Percentiles rank a stretch among this genome's conserved stretches.
Evolutionary conservation across 1,139 yeast species (phyloP).

Genomic region (Diutina catenulata): DNA sequence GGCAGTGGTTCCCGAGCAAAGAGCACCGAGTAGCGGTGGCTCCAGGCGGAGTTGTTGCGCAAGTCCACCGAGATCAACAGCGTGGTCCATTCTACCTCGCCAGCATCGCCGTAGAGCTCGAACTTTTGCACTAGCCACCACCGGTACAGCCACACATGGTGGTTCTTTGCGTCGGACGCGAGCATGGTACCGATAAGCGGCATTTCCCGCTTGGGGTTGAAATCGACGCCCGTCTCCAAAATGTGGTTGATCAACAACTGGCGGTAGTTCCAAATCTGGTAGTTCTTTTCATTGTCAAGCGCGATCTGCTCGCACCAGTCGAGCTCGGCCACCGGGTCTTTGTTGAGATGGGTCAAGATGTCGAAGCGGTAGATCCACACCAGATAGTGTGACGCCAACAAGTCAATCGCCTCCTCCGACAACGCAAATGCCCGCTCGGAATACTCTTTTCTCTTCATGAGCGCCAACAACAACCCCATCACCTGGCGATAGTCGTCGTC

Average conservation of each 20-base stretch:
- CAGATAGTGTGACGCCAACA: constrained; percentile 85
- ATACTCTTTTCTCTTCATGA: constrained; percentile 49
- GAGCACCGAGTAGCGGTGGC: constrained; percentile 43
- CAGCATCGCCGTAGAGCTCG: constrained; percentile 26
- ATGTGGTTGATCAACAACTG: constrained; percentile 40
- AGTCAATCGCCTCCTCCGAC: constrained; percentile 49
- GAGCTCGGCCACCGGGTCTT: constrained; percentile 35
- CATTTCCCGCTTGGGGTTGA: constrained; percentile 42
- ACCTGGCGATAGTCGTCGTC: constrained; percentile 52
- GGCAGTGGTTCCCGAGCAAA: background rate
- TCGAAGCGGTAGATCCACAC: constrained; percentile 75
- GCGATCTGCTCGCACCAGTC: constrained; percentile 76
- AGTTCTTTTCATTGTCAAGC: constrained; percentile 71
- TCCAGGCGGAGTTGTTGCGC: constrained; percentile 91
- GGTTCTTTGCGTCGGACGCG: constrained; percentile 74
- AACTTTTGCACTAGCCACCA: constrained; percentile 65
- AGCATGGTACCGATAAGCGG: constrained; percentile 58
- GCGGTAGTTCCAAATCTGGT: constrained; percentile 93
- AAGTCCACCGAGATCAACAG: constrained; percentile 47
- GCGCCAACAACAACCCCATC: constrained; percentile 52
- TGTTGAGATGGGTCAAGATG: constrained; percentile 30
- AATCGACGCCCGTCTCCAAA: constrained; percentile 15
- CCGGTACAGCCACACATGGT: constrained; percentile 92
- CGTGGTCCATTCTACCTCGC: constrained; percentile 47
- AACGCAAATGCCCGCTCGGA: constrained; percentile 61